Percentiles rank a stretch among this genome's conserved stretches.
Evolutionary conservation across 225 moss, liverwort and hornwort genomes (phyloP).

Genomic region (Bryum argenteum): DNA sequence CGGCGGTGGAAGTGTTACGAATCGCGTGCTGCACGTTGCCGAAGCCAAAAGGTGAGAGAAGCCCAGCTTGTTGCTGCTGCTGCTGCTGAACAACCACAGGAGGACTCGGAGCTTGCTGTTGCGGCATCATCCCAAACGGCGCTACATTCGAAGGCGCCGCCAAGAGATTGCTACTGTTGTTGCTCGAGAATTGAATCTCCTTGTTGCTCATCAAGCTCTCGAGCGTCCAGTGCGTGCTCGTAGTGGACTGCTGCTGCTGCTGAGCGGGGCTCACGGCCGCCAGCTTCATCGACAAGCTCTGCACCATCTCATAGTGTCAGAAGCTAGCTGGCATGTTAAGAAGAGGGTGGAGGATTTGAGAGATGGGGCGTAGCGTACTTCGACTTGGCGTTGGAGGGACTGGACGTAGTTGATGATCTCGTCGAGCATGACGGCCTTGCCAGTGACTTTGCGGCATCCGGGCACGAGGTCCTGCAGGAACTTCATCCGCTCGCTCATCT

Average conservation of each 20-base stretch:
- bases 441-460: conserved; percentile 54
- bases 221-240: conserved; percentile 24
- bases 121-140: conserved; percentile 6
- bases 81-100: background rate
- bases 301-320: background rate
- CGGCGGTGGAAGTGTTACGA: no score
- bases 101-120: background rate
- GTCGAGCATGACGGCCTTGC: conserved; percentile 58
- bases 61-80: background rate
- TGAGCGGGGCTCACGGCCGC: conserved; percentile 34
- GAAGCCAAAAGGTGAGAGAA: conserved; percentile 1
- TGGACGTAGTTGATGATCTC: conserved; percentile 61
- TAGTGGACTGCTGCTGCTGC: background rate
- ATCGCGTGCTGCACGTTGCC: background rate
- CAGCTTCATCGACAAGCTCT: conserved; percentile 59
- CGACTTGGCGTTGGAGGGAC: conserved; percentile 55
- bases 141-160: no score
- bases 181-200: conserved; percentile 33
- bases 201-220: conserved; percentile 45
- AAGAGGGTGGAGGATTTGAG: no score
- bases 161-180: background rate
- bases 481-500: conserved; percentile 61
- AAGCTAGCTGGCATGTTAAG: no score
- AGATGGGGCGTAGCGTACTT: conserved; percentile 23
- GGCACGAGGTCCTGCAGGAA: conserved; percentile 53